Evolutionary conservation across 257 asterid genomes (phyloP), one percentile per base, ranked within the genome.

Genomic region (Solanum virginianum): DNA sequence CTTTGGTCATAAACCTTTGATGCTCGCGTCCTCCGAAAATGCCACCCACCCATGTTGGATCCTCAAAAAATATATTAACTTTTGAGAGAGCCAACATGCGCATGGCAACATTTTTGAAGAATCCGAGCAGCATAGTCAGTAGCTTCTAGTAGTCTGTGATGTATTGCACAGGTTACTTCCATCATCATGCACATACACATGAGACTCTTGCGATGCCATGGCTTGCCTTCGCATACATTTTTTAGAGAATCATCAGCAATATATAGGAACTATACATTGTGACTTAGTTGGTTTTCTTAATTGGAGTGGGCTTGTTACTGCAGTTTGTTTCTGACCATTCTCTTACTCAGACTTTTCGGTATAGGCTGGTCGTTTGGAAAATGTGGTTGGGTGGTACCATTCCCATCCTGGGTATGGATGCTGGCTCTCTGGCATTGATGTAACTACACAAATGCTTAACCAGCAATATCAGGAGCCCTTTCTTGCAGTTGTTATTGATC

Each of bases 381-480:
- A 97, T 89, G 99, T 90, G 51, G 98, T 97, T 11, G 99, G 99
- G 53, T 97, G 99, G 99, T 97, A 97, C 89, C 99, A 97, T 84
- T 97, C 99, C 12, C 99, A 97, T 90, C 99, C 99, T 86, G 99
- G 98, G 86, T 97, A 97, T 87, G 98, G 99, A 63, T 97, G 99
- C 88, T 96, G 99, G 99, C 99, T 96, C 77, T 96, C 98, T 75
- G 98, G 99, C 55, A 96, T 96, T 65, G 99, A 97, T 86, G 99
- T 97, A 69, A 89, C 98, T 20, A 97, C 99, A 2, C 98, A 97
- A 87, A 92, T 97, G 98, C 98, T 95, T 84, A 97, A 97, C 87
- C 99, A 97, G 91, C 97, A 94, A 70, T 97, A 45, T 89, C 98
- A 97, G 87, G 99, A 97, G 89, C 99, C 98, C 68, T 97, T 97